Conservation (phyloP, 192 early-diverging fungal species). For the Coemansia sp. region DNA sequence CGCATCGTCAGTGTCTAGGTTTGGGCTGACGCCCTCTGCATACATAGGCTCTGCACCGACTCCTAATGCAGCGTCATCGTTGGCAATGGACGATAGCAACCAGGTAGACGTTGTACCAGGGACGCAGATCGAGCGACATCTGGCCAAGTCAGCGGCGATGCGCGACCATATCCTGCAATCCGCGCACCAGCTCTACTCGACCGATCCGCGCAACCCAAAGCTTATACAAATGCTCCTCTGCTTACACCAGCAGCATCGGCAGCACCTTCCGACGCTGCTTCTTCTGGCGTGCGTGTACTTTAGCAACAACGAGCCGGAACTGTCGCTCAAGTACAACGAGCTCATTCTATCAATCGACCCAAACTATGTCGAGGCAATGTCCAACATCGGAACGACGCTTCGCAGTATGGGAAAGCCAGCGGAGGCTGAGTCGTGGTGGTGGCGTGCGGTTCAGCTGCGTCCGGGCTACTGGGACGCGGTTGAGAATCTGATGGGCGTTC, state of each 20-base stretch:
- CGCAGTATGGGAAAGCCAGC: conserved; percentile 71
- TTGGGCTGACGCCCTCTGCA: background rate
- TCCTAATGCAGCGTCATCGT: background rate
- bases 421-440: conserved; percentile 86
- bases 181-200: conserved; percentile 65
- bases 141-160: conserved; percentile 24
- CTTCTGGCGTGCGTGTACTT: conserved; percentile 88
- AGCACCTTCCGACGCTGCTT: conserved; percentile 81
- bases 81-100: background rate
- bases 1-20: conserved; percentile 9
- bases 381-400: conserved; percentile 88
- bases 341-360: conserved; percentile 80
- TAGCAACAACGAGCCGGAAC: conserved; percentile 69
- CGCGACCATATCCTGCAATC: conserved; percentile 66
- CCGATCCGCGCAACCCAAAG: conserved; percentile 56
- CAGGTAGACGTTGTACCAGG: conserved; percentile 41
- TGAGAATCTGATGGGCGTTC: conserved; percentile 82
- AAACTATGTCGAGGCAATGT: conserved; percentile 88
- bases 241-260: conserved; percentile 59
- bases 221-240: conserved; percentile 57
- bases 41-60: background rate
- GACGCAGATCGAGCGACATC: conserved; percentile 32
- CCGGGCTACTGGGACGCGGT: conserved; percentile 94
- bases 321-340: conserved; percentile 82
- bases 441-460: conserved; percentile 76